Evolutionary conservation across 768 basidiomycete genomes (phyloP).

Genomic region (Arthromyces matolae): DNA sequence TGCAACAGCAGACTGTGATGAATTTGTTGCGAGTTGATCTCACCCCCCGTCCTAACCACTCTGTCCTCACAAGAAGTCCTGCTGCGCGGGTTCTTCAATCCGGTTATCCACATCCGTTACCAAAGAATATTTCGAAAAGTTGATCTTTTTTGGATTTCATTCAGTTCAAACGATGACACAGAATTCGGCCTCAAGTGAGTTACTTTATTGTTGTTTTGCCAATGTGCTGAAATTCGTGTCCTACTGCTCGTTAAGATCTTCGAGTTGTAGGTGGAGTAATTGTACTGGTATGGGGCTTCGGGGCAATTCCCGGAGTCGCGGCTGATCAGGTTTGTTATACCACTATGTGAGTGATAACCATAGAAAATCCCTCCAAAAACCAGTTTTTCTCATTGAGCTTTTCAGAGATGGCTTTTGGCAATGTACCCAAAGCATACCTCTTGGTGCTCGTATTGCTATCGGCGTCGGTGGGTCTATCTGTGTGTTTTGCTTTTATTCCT

Average conservation of each 20-base stretch:
- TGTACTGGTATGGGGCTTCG: slow-evolving; percentile 12
- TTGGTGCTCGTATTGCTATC: slow-evolving; percentile 18
- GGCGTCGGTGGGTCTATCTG: slow-evolving; percentile 11
- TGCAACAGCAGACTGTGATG: slow-evolving; percentile 1
- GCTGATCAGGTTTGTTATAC: slow-evolving; percentile 20
- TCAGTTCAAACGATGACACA: slow-evolving; percentile 10
- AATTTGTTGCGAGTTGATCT: slow-evolving; percentile 21
- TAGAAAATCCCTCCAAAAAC: too few species aligned
- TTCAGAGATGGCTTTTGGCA: slow-evolving; percentile 16
- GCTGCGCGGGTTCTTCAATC: slow-evolving; percentile 21
- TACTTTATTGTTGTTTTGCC: neutral
- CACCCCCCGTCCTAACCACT: slow-evolving; percentile 12
- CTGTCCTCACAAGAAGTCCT: slow-evolving; percentile 17
- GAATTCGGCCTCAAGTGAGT: slow-evolving; percentile 10
- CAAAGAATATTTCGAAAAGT: slow-evolving; percentile 10
- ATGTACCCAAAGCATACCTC: slow-evolving; percentile 15
- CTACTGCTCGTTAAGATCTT: slow-evolving; percentile 10
- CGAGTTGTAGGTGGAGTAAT: slow-evolving; percentile 10
- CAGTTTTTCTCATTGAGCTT: too few species aligned
- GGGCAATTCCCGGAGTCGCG: slow-evolving; percentile 16
- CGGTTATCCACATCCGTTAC: slow-evolving; percentile 13
- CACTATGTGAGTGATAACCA: slow-evolving; percentile 14
- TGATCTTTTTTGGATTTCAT: slow-evolving; percentile 12
- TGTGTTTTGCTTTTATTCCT: slow-evolving; percentile 10
- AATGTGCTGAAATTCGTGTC: neutral